phyloP scores from a whole-genome alignment of 352 stramenopile species.

The Globisporangium rhizosaccharum region DNA sequence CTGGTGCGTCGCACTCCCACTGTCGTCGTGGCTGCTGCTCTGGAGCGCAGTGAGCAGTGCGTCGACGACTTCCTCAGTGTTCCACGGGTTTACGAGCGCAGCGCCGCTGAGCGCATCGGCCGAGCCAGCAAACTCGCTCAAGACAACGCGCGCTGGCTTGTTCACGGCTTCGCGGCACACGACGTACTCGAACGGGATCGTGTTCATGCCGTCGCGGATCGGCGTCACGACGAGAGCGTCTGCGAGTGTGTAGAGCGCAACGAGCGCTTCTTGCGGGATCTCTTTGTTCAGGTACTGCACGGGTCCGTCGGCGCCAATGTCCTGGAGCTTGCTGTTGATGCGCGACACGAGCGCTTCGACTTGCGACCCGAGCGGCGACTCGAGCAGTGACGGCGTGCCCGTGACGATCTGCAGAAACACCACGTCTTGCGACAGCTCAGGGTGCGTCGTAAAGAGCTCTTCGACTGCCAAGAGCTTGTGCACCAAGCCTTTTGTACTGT shows the following conservation, averaged over 20 bases:
- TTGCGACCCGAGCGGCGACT: slow-evolving; percentile 74
- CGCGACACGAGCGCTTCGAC: slow-evolving; percentile 87
- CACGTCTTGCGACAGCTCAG: slow-evolving; percentile 91
- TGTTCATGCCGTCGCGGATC: slow-evolving; percentile 90
- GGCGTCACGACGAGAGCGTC: slow-evolving; percentile 83
- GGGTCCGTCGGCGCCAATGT: slow-evolving; percentile 77
- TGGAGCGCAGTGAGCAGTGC: slow-evolving; percentile 48
- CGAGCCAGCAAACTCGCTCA: slow-evolving; percentile 89
- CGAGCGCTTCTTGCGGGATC: slow-evolving; percentile 78
- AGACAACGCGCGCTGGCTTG: slow-evolving; percentile 76
- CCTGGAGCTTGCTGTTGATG: slow-evolving; percentile 91
- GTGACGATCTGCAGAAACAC: slow-evolving; percentile 93
- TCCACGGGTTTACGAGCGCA: slow-evolving; percentile 85
- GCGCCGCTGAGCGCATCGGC: slow-evolving; percentile 83
- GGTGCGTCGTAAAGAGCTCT: slow-evolving; percentile 80
- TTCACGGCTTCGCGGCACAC: slow-evolving; percentile 73
- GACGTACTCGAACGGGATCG: slow-evolving; percentile 88
- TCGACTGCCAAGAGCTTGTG: slow-evolving; percentile 89
- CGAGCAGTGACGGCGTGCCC: slow-evolving; percentile 31
- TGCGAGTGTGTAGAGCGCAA: slow-evolving; percentile 85
- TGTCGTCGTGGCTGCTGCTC: neutral
- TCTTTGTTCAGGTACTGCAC: slow-evolving; percentile 92
- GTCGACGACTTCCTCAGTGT: slow-evolving; percentile 68
- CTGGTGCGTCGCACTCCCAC: slow-evolving; percentile 51
- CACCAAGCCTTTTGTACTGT: slow-evolving; percentile 88